phyloP scores from a whole-genome alignment of 352 stramenopile genomes.

The Phytopythium ostracodes region DNA sequence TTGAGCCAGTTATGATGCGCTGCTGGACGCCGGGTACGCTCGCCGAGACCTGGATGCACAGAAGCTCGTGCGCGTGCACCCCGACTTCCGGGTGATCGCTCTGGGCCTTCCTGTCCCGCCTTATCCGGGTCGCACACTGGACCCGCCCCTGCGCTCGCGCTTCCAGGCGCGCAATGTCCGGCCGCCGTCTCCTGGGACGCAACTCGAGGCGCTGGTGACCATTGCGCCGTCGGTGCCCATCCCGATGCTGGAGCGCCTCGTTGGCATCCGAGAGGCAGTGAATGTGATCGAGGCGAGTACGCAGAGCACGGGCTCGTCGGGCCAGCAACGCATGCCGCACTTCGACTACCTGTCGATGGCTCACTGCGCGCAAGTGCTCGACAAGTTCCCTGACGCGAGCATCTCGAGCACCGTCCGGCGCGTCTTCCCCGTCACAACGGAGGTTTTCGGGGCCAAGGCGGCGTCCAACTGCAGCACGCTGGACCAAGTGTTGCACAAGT shows the following conservation, averaged over 20 bases:
- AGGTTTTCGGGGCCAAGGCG: conserved; percentile 36
- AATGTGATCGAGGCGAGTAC: conserved; percentile 62
- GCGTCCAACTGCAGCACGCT: conserved; percentile 46
- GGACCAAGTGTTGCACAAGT: conserved; percentile 39
- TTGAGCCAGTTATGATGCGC: conserved; percentile 45
- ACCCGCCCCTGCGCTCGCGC: conserved; percentile 82
- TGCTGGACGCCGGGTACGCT: conserved; percentile 53
- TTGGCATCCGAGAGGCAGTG: conserved; percentile 63
- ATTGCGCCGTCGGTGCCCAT: conserved; percentile 47
- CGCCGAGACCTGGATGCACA: conserved; percentile 38
- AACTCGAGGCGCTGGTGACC: conserved; percentile 49
- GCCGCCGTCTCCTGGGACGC: conserved; percentile 54
- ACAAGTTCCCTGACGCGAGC: conserved; percentile 41
- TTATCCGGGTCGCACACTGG: conserved; percentile 80
- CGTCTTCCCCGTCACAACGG: conserved; percentile 52
- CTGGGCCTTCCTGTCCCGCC: conserved; percentile 84
- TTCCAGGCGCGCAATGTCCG: conserved; percentile 80
- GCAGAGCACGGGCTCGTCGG: conserved; percentile 19
- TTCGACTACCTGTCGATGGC: conserved; percentile 61
- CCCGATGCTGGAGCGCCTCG: conserved; percentile 53
- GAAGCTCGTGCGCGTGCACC: conserved; percentile 84
- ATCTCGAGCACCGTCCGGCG: conserved; percentile 34
- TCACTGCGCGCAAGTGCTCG: conserved; percentile 51
- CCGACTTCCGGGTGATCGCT: conserved; percentile 92
- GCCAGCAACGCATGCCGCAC: conserved; percentile 51